Evolutionary conservation across 805 yeast species (phyloP).

Genomic region (Torulaspora quercuum): DNA sequence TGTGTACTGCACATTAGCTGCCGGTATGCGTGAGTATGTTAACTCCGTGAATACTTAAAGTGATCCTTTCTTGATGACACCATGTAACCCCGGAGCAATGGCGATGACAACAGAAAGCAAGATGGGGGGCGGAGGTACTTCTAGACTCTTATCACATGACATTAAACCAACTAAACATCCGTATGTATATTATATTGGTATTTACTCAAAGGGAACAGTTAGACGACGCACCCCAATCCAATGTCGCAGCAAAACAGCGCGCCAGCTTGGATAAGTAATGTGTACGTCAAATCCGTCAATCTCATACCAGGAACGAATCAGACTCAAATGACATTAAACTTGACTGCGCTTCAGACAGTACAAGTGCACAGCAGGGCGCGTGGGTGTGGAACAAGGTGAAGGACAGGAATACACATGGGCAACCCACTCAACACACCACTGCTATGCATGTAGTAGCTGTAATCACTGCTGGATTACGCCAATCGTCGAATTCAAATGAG

Average conservation of each 20-base stretch:
- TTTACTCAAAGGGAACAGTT: too few relatives aligned
- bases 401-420: slow-evolving; percentile 6
- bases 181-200: too few relatives aligned
- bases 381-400: slow-evolving; percentile 4
- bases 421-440: slow-evolving; percentile 1
- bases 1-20: too few relatives aligned
- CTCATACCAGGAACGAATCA: slow-evolving; percentile 19
- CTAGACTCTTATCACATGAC: slow-evolving; percentile 12
- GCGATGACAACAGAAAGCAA: too few relatives aligned
- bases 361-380: slow-evolving; percentile 7
- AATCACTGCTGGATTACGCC: slow-evolving; percentile 48
- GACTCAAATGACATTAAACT: slow-evolving; percentile 31
- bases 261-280: slow-evolving; percentile 7
- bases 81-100: neutral
- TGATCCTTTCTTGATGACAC: slow-evolving; percentile 1
- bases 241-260: slow-evolving; percentile 15
- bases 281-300: neutral
- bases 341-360: slow-evolving; percentile 38
- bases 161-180: slow-evolving; percentile 9
- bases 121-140: neutral
- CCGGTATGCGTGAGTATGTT: too few relatives aligned
- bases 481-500: slow-evolving; percentile 40
- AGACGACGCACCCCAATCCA: slow-evolving; percentile 4
- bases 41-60: too few relatives aligned
- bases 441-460: slow-evolving; percentile 20